A percentile compares a stretch with the other conserved stretches of the same genome.
Evolutionary conservation across 2,329 filamentous ascomycete species (phyloP).

Genomic region (Hymenoscyphus fraxineus): DNA sequence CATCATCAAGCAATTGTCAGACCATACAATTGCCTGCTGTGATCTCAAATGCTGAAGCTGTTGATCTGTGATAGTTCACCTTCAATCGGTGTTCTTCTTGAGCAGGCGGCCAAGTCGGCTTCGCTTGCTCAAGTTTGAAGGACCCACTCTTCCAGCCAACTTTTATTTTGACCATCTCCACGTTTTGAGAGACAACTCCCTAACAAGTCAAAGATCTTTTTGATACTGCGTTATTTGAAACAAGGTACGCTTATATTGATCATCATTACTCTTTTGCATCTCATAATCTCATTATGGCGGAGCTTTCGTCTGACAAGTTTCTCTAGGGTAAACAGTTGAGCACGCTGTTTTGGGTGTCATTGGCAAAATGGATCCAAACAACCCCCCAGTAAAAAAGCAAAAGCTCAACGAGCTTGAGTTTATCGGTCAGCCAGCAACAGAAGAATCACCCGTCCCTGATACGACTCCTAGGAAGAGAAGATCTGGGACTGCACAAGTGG

Average conservation of each 20-base stretch:
- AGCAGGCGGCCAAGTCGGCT: neutral
- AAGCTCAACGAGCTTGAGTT: no score
- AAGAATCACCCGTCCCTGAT: neutral
- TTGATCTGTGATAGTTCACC: neutral
- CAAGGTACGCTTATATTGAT: no score
- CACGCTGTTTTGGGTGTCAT: no score
- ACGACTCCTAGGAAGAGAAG: no score
- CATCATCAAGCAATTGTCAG: neutral
- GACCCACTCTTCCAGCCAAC: neutral
- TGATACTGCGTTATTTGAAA: no score
- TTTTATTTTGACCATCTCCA: neutral
- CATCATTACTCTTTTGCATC: no score
- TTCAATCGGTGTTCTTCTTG: neutral
- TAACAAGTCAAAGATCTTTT: neutral
- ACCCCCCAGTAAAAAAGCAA: no score
- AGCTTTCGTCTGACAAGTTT: no score
- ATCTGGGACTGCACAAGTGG: neutral
- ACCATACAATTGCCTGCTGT: neutral
- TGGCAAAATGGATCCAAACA: no score
- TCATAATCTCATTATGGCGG: no score
- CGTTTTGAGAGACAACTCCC: neutral
- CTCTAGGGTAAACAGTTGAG: no score
- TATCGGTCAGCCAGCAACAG: neutral
- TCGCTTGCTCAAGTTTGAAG: neutral
- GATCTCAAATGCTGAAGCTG: neutral